Evolutionary conservation across 768 basidiomycete genomes (phyloP).

Genomic region (button mushroom (Agaricus bisporus)): DNA sequence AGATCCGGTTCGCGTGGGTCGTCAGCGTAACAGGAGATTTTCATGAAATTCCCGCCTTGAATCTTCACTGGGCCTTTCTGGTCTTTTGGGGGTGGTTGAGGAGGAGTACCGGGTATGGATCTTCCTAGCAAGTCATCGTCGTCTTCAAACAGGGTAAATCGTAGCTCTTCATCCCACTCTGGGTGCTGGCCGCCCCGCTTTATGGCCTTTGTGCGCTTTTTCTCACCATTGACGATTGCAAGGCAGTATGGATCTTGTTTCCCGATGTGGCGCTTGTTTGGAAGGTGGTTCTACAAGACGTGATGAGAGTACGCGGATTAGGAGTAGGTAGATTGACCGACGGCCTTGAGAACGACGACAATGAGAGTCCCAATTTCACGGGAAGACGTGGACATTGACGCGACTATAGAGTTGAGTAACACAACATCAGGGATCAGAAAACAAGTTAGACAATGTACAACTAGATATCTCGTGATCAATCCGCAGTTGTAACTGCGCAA

Average conservation of each 20-base stretch:
- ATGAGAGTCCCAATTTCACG: conserved; percentile 90
- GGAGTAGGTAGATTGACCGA: conserved; percentile 36
- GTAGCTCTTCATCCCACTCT: conserved; percentile 97
- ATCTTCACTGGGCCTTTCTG: conserved; percentile 41
- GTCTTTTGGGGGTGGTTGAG: conserved; percentile 66
- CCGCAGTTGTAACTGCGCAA: neutral
- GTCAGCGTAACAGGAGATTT: conserved; percentile 87
- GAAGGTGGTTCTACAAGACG: conserved; percentile 66
- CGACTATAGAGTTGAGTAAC: neutral
- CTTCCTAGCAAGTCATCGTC: conserved; percentile 44
- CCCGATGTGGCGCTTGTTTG: conserved; percentile 87
- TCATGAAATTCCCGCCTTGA: conserved; percentile 71
- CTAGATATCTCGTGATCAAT: conserved; percentile 10
- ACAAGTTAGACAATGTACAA: conserved; percentile 9
- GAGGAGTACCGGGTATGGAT: conserved; percentile 43
- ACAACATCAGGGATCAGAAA: conserved; percentile 4
- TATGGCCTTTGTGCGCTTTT: conserved; percentile 85
- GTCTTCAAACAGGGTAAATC: conserved; percentile 86
- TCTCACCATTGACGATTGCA: conserved; percentile 74
- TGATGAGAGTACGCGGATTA: conserved; percentile 14
- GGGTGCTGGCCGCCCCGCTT: conserved; percentile 97
- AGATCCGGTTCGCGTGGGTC: conserved; percentile 93
- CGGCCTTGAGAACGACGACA: conserved; percentile 90
- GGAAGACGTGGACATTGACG: conserved; percentile 51
- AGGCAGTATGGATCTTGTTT: conserved; percentile 97